These are phyloP conservation scores for Diophrys appendiculata DNA, from an alignment of 73 alveolate species.

Conservation along the genomic window DNA sequence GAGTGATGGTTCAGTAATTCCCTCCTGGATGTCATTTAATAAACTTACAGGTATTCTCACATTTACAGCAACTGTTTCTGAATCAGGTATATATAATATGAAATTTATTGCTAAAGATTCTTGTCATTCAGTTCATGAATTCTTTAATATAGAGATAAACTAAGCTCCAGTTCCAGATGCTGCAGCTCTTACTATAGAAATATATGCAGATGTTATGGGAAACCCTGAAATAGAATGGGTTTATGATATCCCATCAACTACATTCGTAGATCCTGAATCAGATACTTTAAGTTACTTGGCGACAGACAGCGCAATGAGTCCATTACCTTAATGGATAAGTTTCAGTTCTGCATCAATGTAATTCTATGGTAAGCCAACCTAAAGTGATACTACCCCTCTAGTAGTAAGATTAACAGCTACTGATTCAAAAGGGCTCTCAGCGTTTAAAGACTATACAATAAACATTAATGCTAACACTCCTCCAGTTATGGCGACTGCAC, in stretches of 20 bases:
- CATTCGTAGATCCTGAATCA: too few relatives aligned
- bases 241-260: not conserved
- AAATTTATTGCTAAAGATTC: not conserved
- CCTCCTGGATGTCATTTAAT: not conserved
- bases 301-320: too few relatives aligned
- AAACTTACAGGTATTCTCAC: not conserved
- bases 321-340: too few relatives aligned
- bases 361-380: too few relatives aligned
- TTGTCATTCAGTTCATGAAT: not conserved
- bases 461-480: too few relatives aligned
- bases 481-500: too few relatives aligned
- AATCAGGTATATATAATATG: not conserved
- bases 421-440: too few relatives aligned
- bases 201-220: not conserved
- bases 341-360: too few relatives aligned
- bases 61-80: not conserved
- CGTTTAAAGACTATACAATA: too few relatives aligned
- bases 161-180: slow-evolving; percentile 1
- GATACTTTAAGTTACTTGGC: not conserved
- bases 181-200: not conserved
- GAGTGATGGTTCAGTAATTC: not conserved
- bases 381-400: too few relatives aligned
- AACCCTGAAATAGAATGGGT: not conserved
- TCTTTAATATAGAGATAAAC: not conserved
- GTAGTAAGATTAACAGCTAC: not conserved